Evolutionary conservation across 352 stramenopile species (phyloP).

Genomic region (Pythium dissotocum): DNA sequence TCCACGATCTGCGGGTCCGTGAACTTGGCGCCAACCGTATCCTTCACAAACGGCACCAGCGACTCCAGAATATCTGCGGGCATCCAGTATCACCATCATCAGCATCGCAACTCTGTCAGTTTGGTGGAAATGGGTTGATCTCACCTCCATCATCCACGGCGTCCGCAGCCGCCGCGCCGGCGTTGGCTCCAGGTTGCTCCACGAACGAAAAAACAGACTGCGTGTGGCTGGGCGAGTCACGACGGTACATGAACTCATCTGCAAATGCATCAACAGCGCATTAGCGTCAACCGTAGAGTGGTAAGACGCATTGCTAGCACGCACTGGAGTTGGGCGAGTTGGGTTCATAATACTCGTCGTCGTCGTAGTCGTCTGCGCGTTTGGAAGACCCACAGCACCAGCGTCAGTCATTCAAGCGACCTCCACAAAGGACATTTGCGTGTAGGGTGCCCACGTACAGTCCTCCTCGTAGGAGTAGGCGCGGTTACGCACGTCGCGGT

Average conservation of each 20-base stretch:
- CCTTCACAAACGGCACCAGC: slow-evolving; percentile 60
- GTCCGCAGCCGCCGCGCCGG: slow-evolving; percentile 6
- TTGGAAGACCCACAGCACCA: not conserved
- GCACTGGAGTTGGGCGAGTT: slow-evolving; percentile 67
- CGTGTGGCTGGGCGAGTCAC: slow-evolving; percentile 74
- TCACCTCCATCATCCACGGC: slow-evolving; percentile 43
- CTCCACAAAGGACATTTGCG: not conserved
- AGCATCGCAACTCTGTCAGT: not conserved
- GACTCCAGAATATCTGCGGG: slow-evolving; percentile 49
- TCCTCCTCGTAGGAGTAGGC: slow-evolving; percentile 90
- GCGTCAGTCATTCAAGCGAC: not conserved
- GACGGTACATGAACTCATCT: slow-evolving; percentile 85
- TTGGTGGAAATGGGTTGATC: not conserved
- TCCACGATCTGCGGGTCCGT: slow-evolving; percentile 61
- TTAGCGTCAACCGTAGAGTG: not conserved
- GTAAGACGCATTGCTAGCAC: slow-evolving; percentile 2
- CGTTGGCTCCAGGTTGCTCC: slow-evolving; percentile 37
- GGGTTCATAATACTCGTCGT: slow-evolving; percentile 62
- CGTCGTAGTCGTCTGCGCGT: slow-evolving; percentile 67
- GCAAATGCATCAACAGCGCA: slow-evolving; percentile 1
- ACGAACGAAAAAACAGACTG: slow-evolving; percentile 84
- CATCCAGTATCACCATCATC: not conserved
- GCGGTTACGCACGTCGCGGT: slow-evolving; percentile 85
- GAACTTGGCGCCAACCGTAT: slow-evolving; percentile 53
- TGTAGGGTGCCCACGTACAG: slow-evolving; percentile 32